Evolutionary conservation across 2,329 filamentous ascomycete species (phyloP), one percentile per base, ranked within the genome.

Genomic region (Ceratocystis diversiconidia): DNA sequence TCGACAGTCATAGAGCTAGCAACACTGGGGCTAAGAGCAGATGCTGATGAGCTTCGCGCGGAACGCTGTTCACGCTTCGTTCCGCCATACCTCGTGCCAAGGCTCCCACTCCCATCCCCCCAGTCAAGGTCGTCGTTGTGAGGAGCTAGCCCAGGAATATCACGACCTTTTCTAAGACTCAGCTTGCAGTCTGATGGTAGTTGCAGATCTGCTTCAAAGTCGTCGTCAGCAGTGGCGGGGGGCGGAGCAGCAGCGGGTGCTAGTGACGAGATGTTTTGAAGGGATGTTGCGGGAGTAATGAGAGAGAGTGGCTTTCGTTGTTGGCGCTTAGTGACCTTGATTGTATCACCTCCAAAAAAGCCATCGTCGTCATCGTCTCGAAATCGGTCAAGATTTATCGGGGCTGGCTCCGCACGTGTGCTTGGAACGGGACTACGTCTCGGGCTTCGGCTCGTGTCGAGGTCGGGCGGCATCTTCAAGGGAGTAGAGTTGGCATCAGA

Each of bases 91-190:
- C 92, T 84, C 57, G 92, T 95, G 48, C 92, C 91, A 67, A 96
- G 80, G 73, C 92, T 96, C 65, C 91, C 91, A 73, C 92, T 96
- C 65, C 91, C 92, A 75, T 97, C 94, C 63, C 88, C 90, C 88
- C 92, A 95, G 72, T 96, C 92, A 70, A 95, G 85, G 68, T 96
- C 92, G 63, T 95, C 90, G 15, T 80, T 79, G 3, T 86, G 83
- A 2, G 85, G 28, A 12, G 63, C 62, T 7, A 50, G 28, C 71
- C 82, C 84, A 22, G 85, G 82, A 44, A 84, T 82, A 44, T 88
- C 83, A 71, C 77, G 79, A 67, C 77, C 79, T 50, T 80, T 83
- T 6, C 84, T 85, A 43, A 92, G 78, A 70, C 80, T 84, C 43
- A 92, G 76, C 69, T 85, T 82, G 50, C 85, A 82, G 70, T 86